phyloP scores from a whole-genome alignment of 1,284 basidiomycete genomes.

The Peniophora sp. region DNA sequence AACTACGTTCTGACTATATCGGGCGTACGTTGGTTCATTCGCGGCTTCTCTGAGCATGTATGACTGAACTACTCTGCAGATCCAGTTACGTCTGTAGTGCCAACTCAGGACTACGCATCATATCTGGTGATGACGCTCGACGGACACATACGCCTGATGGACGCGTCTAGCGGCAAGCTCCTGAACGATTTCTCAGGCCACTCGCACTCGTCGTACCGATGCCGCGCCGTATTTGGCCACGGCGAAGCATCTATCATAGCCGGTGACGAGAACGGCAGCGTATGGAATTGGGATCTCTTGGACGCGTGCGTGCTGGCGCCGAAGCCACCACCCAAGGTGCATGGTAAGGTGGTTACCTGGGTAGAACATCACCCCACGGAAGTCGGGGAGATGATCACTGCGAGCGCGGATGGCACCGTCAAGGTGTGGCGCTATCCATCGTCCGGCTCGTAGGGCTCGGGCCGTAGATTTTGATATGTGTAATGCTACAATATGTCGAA shows the following conservation, averaged over 20 bases:
- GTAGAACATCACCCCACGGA: conserved; percentile 84
- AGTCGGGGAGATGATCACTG: conserved; percentile 76
- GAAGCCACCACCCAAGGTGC: conserved; percentile 64
- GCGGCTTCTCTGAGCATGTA: not conserved
- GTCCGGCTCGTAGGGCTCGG: conserved; percentile 4
- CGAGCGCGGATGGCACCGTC: conserved; percentile 80
- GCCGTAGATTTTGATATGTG: conserved; percentile 1
- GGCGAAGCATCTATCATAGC: conserved; percentile 77
- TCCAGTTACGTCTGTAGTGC: conserved; percentile 77
- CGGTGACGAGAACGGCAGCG: conserved; percentile 83
- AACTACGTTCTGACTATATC: conserved; percentile 82
- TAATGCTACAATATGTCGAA: conserved; percentile 4
- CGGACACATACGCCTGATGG: conserved; percentile 81
- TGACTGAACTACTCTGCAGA: conserved; percentile 34
- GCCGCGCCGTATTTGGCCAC: conserved; percentile 76
- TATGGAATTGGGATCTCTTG: conserved; percentile 92
- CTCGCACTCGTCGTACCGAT: conserved; percentile 66
- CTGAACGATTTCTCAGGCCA: conserved; percentile 85
- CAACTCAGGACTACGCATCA: conserved; percentile 68
- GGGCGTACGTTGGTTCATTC: conserved; percentile 56
- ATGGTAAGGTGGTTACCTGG: conserved; percentile 85
- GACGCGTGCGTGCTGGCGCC: conserved; percentile 65
- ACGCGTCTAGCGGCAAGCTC: conserved; percentile 74
- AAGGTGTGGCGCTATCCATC: conserved; percentile 66
- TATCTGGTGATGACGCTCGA: conserved; percentile 81